Evolutionary conservation across 2,329 filamentous ascomycete species (phyloP).

Genomic region (Epichloe uncinata): DNA sequence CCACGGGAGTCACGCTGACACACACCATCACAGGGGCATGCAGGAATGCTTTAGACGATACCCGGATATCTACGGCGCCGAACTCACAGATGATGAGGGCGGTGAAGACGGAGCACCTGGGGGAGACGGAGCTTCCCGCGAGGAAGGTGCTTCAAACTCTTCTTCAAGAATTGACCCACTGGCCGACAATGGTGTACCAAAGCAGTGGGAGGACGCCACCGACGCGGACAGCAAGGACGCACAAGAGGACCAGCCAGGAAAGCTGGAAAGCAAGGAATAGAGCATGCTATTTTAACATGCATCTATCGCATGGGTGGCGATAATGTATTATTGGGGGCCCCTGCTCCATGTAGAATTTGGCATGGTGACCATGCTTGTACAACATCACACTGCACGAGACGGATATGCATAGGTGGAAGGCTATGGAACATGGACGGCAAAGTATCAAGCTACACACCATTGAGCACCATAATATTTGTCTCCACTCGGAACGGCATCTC

Average conservation of each 20-base stretch:
- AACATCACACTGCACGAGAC: conserved; percentile 3
- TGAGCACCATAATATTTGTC: neutral
- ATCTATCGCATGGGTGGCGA: neutral
- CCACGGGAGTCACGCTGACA: conserved; percentile 11
- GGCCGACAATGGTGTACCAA: conserved; percentile 6
- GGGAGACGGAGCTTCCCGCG: conserved; percentile 1
- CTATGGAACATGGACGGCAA: conserved; percentile 2
- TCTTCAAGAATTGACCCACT: conserved; percentile 1
- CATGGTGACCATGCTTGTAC: conserved; percentile 7
- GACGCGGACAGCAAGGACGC: conserved; percentile 15
- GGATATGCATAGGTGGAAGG: neutral
- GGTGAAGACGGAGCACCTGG: conserved; percentile 9
- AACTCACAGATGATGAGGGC: conserved; percentile 64
- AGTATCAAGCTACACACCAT: conserved; percentile 2
- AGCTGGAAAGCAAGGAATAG: conserved; percentile 8
- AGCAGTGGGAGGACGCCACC: conserved; percentile 17
- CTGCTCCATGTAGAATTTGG: conserved; percentile 4
- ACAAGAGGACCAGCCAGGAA: conserved; percentile 8
- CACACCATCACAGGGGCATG: conserved; percentile 57
- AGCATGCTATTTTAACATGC: neutral
- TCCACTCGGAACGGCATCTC: neutral
- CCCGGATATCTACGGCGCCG: conserved; percentile 84
- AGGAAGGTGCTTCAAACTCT: neutral
- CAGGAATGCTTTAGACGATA: conserved; percentile 91
- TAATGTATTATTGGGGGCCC: neutral